Percentiles rank a stretch among this genome's conserved stretches.
These are phyloP conservation scores for Aaosphaeria arxii DNA, from an alignment of 2,329 filamentous ascomycete genomes.

Conservation along the genomic window DNA sequence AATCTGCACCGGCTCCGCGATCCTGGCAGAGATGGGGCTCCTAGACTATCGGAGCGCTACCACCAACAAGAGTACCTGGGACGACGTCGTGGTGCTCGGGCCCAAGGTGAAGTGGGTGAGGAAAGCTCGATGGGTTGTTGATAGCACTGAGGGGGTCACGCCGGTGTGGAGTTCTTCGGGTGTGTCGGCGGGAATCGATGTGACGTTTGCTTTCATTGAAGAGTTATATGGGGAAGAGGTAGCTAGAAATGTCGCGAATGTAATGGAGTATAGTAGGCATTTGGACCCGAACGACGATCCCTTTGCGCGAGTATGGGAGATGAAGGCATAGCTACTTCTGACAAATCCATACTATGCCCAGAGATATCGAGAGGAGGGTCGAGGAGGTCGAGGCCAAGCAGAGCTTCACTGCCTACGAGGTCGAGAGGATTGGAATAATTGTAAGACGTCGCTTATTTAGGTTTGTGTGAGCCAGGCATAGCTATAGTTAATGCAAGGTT, in stretches of 20 bases:
- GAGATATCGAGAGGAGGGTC: no score
- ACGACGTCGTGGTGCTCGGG: slow-evolving; percentile 20
- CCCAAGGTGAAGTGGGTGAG: slow-evolving; percentile 56
- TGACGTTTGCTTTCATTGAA: slow-evolving; percentile 52
- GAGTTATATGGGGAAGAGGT: slow-evolving; percentile 49
- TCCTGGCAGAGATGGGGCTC: slow-evolving; percentile 56
- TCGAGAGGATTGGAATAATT: no score
- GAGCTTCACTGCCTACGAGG: no score
- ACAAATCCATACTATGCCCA: no score
- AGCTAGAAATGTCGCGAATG: slow-evolving; percentile 45
- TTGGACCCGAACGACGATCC: slow-evolving; percentile 49
- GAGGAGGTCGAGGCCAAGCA: no score
- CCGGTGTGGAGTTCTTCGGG: slow-evolving; percentile 60
- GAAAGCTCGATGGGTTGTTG: slow-evolving; percentile 59
- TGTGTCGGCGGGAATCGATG: slow-evolving; percentile 58
- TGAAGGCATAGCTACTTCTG: neutral
- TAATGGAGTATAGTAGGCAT: slow-evolving; percentile 55
- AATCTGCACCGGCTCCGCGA: slow-evolving; percentile 59
- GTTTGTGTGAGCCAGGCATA: no score
- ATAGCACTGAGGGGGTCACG: slow-evolving; percentile 47
- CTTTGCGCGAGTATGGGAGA: slow-evolving; percentile 39
- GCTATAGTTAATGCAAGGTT: no score
- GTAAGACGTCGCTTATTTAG: no score
- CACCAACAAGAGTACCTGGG: slow-evolving; percentile 59
- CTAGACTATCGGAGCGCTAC: slow-evolving; percentile 57